These are phyloP conservation scores for Xanthoconium separans DNA, from an alignment of 1,284 basidiomycete species.

Conservation along the genomic window DNA sequence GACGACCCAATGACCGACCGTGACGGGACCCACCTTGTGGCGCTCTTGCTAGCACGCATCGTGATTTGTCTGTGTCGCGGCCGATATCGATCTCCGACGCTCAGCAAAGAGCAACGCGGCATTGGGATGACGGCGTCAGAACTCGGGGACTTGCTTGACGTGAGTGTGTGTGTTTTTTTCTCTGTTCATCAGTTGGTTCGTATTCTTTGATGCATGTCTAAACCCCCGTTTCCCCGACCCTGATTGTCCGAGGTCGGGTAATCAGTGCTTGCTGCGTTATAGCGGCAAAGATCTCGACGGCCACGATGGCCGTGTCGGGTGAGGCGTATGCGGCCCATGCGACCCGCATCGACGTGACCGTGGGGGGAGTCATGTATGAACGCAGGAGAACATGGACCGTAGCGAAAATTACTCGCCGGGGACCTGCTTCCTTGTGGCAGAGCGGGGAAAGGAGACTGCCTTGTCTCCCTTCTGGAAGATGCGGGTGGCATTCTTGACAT, in stretches of 20 bases:
- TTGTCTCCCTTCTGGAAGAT: conserved; percentile 5
- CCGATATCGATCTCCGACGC: conserved; percentile 14
- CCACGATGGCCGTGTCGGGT: background rate
- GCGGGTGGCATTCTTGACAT: background rate
- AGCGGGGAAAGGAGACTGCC: conserved; percentile 1
- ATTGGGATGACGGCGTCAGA: conserved; percentile 27
- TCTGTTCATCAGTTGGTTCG: background rate
- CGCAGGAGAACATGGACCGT: background rate
- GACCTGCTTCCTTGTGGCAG: conserved; percentile 2
- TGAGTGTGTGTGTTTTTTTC: conserved; percentile 28
- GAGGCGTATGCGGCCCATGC: conserved; percentile 4
- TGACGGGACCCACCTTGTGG: conserved; percentile 14
- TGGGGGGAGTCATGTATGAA: conserved; percentile 4
- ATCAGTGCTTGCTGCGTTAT: conserved; percentile 12
- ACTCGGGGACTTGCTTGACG: conserved; percentile 42
- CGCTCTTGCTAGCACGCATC: conserved; percentile 18
- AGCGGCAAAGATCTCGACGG: conserved; percentile 17
- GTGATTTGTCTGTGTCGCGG: conserved; percentile 26
- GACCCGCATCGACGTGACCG: conserved; percentile 16
- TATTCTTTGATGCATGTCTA: background rate
- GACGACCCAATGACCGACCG: conserved; percentile 1
- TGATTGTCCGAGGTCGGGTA: conserved; percentile 15
- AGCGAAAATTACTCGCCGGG: conserved; percentile 4
- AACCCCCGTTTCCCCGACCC: conserved; percentile 19
- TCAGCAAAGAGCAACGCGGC: conserved; percentile 9